phyloP scores from a whole-genome alignment of 176 grass and related monocot genomes.

The Musa beccarii region DNA sequence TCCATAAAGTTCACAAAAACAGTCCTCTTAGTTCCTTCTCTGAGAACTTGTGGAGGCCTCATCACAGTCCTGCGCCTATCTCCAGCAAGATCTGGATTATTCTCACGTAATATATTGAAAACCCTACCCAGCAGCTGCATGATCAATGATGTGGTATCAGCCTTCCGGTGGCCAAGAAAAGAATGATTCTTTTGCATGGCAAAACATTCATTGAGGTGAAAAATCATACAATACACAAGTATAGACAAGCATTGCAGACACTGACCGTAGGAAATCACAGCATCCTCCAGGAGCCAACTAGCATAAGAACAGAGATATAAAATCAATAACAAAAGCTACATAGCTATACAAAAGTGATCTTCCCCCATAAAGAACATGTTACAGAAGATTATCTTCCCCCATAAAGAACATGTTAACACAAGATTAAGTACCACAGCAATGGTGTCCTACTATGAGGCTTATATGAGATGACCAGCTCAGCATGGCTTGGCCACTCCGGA shows the following conservation, averaged over 20 bases:
- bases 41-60: conserved; percentile 68
- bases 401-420: too few relatives aligned
- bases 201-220: not conserved
- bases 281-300: not conserved
- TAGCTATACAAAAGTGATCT: not conserved
- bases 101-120: conserved; percentile 65
- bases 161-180: not conserved
- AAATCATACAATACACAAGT: not conserved
- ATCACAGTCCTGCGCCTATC: conserved; percentile 59
- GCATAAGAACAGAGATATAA: not conserved
- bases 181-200: not conserved
- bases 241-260: not conserved
- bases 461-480: too few relatives aligned
- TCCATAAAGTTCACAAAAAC: conserved; percentile 97
- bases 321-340: not conserved
- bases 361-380: too few relatives aligned
- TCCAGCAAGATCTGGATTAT: conserved; percentile 79
- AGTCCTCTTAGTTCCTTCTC: conserved; percentile 85
- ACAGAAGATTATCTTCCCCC: too few relatives aligned
- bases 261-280: not conserved
- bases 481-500: too few relatives aligned
- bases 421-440: too few relatives aligned
- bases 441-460: too few relatives aligned
- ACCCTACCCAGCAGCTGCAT: conserved; percentile 64
- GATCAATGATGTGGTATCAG: conserved; percentile 22